Evolutionary conservation across 176 grass and related monocot species (phyloP), one percentile per base, ranked within the genome.

Genomic region (Microstegium vimineum): DNA sequence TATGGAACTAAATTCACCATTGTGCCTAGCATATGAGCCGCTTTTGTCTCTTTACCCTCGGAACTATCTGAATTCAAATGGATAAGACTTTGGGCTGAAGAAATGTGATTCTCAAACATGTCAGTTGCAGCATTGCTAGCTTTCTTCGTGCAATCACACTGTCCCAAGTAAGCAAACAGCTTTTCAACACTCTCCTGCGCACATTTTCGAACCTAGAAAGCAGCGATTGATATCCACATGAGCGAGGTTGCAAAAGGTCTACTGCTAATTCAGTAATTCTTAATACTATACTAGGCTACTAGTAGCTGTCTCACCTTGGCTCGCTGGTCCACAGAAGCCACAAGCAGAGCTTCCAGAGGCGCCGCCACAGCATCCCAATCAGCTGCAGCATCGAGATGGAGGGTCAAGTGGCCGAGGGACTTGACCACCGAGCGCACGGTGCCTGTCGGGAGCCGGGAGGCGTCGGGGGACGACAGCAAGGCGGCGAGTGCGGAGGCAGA

Each of bases 61-160:
- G 65, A 78, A 86, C 73, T 33, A 62, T 77, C 84, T 38, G 69
- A n/a, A 77, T 88, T 81, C 69, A 43, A 41, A 85, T 79, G 31
- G 66, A 26, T 36, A 66, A 86, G 81, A 69, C 72, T 74, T 82
- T 54, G 71, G 5, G 79, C 76, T 2, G 56, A 82, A 30, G 79
- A 74, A 74, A 94, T 91, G 82, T 98, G 86, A n/a, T 93, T 98
- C 61, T 88, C 82, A 81, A 92, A 98, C 78, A 93, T 77, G 82
- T 36, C 77, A 51, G 86, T 60, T 20, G 94, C 81, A 81, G 78
- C 18, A 76, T 76, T 77, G 66, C 93, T 87, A 46, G 82, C 88
- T 83, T 90, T 93, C 84, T 91, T 98, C 45, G 73, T 80, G 83
- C 74, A 84, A 4, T 68, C 71, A 52, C 76, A 86, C 51, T 49